Evolutionary conservation across 2,329 filamentous ascomycete species (phyloP).

Genomic region (Ceratocystis cubensis): DNA sequence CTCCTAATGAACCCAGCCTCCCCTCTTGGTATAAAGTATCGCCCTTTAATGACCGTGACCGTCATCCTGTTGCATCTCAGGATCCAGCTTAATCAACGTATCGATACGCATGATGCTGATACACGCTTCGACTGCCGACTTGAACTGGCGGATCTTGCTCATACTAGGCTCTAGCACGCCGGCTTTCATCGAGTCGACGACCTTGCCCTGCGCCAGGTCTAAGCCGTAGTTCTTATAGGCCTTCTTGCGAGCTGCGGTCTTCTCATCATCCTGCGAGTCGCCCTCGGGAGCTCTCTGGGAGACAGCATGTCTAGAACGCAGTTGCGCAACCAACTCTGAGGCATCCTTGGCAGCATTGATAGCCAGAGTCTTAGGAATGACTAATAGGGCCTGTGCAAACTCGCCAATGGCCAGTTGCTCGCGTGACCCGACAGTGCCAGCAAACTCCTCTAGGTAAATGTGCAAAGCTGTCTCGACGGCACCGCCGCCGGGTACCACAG

Average conservation of each 20-base stretch:
- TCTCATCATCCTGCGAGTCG: conserved; percentile 75
- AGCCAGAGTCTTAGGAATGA: conserved; percentile 91
- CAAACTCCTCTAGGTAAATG: conserved; percentile 98
- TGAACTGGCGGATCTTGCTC: conserved; percentile 96
- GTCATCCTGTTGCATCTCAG: conserved; percentile 66
- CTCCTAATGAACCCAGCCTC: not conserved
- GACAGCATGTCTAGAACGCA: conserved; percentile 84
- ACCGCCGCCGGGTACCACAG: conserved; percentile 90
- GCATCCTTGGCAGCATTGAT: conserved; percentile 96
- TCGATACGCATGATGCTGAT: conserved; percentile 99
- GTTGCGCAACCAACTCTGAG: conserved; percentile 86
- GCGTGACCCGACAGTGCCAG: conserved; percentile 87
- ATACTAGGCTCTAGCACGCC: conserved; percentile 94
- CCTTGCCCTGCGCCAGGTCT: conserved; percentile 77
- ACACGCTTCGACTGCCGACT: conserved; percentile 96
- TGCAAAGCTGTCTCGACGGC: conserved; percentile 97
- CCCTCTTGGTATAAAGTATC: not conserved
- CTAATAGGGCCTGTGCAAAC: conserved; percentile 85
- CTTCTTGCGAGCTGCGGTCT: conserved; percentile 83
- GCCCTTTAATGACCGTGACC: conserved; percentile 64
- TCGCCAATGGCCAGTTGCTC: conserved; percentile 97
- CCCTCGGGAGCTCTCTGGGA: conserved; percentile 84
- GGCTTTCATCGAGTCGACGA: conserved; percentile 85
- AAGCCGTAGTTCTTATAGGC: conserved; percentile 98
- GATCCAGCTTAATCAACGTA: conserved; percentile 95